These are phyloP conservation scores for Guadua angustifolia DNA, from an alignment of 176 grass and related monocot species.

Conservation along the genomic window DNA sequence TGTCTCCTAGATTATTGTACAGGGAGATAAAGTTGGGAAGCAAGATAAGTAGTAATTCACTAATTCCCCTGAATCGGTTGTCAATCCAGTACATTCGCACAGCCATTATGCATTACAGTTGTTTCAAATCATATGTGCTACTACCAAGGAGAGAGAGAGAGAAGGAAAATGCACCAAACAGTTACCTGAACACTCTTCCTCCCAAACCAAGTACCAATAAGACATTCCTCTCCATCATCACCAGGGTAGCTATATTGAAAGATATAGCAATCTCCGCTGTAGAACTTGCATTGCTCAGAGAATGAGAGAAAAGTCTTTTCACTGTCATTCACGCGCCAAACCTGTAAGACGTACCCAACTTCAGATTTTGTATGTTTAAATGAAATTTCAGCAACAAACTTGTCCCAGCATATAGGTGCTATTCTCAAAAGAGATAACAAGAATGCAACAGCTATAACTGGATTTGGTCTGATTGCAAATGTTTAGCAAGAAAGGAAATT, in stretches of 20 bases:
- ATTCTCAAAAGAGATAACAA: slow-evolving; percentile 34
- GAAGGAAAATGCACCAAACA: slow-evolving; percentile 23
- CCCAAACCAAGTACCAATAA: slow-evolving; percentile 96
- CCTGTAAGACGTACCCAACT: slow-evolving; percentile 53
- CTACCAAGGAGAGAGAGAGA: not conserved
- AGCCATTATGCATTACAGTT: slow-evolving; percentile 20
- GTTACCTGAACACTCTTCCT: slow-evolving; percentile 88
- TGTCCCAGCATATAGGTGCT: slow-evolving; percentile 18
- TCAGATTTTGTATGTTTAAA: slow-evolving; percentile 35
- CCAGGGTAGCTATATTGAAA: slow-evolving; percentile 98
- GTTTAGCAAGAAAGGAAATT: slow-evolving; percentile 44
- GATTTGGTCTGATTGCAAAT: slow-evolving; percentile 7
- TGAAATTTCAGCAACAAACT: slow-evolving; percentile 27
- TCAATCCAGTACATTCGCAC: not conserved
- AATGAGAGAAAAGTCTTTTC: slow-evolving; percentile 83
- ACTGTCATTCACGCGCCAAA: slow-evolving; percentile 84
- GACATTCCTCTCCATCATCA: slow-evolving; percentile 78
- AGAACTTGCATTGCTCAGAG: slow-evolving; percentile 98
- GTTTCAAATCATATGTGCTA: slow-evolving; percentile 37
- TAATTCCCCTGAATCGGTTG: not conserved
- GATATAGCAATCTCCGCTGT: slow-evolving; percentile 94
- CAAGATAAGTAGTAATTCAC: slow-evolving; percentile 18
- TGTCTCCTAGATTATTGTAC: not conserved
- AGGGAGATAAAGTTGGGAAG: slow-evolving; percentile 11
- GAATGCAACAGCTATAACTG: slow-evolving; percentile 18